A percentile compares a stretch with the other conserved stretches of the same genome.
phyloP scores from a whole-genome alignment of 1,284 basidiomycete species.

The Fomitopsis pinicola region DNA sequence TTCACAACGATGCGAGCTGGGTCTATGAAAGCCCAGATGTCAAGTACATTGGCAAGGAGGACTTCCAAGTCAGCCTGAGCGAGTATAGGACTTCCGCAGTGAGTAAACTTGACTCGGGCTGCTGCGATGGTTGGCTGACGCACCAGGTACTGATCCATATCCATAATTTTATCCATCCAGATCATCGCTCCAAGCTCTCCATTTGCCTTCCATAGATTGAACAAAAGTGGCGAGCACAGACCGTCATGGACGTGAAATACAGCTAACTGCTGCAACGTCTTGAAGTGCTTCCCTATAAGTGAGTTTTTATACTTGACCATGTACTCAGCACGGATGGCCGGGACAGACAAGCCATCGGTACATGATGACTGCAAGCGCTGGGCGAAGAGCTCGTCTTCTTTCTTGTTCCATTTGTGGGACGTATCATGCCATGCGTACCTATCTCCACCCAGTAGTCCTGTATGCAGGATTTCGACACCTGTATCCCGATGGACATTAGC shows the following conservation, averaged over 20 bases:
- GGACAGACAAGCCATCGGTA: conserved; percentile 24
- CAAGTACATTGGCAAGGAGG: conserved; percentile 18
- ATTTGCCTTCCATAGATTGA: conserved; percentile 22
- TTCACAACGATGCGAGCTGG: conserved; percentile 18
- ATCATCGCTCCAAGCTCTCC: conserved; percentile 30
- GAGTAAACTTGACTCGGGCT: conserved; percentile 5
- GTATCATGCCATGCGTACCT: conserved; percentile 5
- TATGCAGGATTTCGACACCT: too few relatives aligned
- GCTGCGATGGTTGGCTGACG: too few relatives aligned
- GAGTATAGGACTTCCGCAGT: not conserved
- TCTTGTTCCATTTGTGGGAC: not conserved
- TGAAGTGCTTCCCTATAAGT: conserved; percentile 39
- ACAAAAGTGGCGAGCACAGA: not conserved
- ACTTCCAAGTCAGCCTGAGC: not conserved
- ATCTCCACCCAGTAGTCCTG: not conserved
- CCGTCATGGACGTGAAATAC: conserved; percentile 8
- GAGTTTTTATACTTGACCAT: conserved; percentile 35
- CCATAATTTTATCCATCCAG: conserved; percentile 32
- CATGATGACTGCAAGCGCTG: not conserved
- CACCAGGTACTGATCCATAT: conserved; percentile 31
- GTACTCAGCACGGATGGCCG: conserved; percentile 25
- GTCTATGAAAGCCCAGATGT: conserved; percentile 15
- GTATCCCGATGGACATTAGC: not conserved
- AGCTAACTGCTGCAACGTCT: conserved; percentile 26
- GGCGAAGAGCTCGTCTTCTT: conserved; percentile 3